Evolutionary conservation across 2,329 filamentous ascomycete species (phyloP), one percentile per base, ranked within the genome.

Genomic region (Alternaria viburni): DNA sequence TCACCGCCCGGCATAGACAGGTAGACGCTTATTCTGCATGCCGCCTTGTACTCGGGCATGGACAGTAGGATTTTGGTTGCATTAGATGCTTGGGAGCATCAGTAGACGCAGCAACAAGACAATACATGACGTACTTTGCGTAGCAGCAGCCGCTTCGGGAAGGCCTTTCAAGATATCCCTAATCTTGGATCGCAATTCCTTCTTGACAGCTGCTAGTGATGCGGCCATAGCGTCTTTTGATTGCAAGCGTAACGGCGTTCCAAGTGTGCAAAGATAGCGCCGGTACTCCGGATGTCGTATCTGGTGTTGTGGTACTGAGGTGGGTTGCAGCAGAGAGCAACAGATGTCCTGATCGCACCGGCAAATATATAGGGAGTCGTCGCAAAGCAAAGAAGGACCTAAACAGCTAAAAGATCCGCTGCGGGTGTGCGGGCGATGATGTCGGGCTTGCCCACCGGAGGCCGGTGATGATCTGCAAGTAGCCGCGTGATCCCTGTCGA

Each of bases 1-100:
- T 99, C 96, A 23, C 90, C 91, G 10, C 85, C 83, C 1, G 94
- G 93, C 96, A 99, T 99, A 11, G 95, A 96, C 15, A 99, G 85
- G 78, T 97, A 99, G 60, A 99, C 86, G 71, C 92, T 93, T 74
- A 99, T 88, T 57, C 88, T 86, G 64, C 84, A 86, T 45, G 96
- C 94, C 58, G 90, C 84, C 67, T 88, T 83, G 78, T 97, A 99
- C 58, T 93, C 91, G 54, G 87, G 85, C 72, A 94, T 87, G 11
- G 85, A 83, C 47, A 90, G 83, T 41, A 97, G 81, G 7, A 86
- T 83, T 57, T 88, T 85, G 68, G 90, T 90, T 21, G 92, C 89
- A 69, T 82, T 83, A 54, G 83, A 81, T 71, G 92, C 93, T 96
- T 77, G 32, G 17, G 8, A 41, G 44, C 25, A 64, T 76, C 55